These are phyloP conservation scores for Microdochium bolleyi DNA, from an alignment of 2,329 filamentous ascomycete genomes.

Conservation along the genomic window DNA sequence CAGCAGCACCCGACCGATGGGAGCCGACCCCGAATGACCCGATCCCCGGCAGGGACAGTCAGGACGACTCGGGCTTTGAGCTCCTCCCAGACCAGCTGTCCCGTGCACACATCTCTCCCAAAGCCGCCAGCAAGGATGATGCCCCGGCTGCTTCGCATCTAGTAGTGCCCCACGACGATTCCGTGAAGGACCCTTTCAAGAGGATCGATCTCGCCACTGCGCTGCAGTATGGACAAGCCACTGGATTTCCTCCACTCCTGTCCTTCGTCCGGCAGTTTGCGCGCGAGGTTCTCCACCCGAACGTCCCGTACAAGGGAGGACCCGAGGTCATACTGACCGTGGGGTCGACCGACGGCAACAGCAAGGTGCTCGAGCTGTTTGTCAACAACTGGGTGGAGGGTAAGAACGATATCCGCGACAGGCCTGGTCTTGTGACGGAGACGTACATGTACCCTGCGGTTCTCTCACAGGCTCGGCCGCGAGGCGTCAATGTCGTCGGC, in stretches of 20 bases:
- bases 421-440: constrained; percentile 75
- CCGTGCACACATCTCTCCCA: constrained; percentile 15
- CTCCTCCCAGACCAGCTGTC: constrained; percentile 29
- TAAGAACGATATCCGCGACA: constrained; percentile 56
- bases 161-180: constrained; percentile 50
- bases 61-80: constrained; percentile 2
- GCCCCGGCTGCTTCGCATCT: constrained; percentile 40
- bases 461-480: constrained; percentile 56
- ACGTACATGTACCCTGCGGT: constrained; percentile 76
- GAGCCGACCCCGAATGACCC: constrained; percentile 59
- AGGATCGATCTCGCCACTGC: constrained; percentile 77
- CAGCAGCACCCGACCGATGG: constrained; percentile 68
- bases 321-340: constrained; percentile 73
- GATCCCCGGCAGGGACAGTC: constrained; percentile 10
- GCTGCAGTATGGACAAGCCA: constrained; percentile 78
- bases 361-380: constrained; percentile 69
- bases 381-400: constrained; percentile 67
- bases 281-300: constrained; percentile 68
- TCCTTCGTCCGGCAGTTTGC: constrained; percentile 75
- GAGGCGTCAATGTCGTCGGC: constrained; percentile 64
- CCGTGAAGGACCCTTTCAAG: constrained; percentile 47
- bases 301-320: constrained; percentile 68
- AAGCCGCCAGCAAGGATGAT: constrained; percentile 14
- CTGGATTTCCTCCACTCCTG: constrained; percentile 72
- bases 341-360: constrained; percentile 79